These are phyloP conservation scores for Mycena rosella DNA, from an alignment of 768 basidiomycete genomes.

Conservation along the genomic window DNA sequence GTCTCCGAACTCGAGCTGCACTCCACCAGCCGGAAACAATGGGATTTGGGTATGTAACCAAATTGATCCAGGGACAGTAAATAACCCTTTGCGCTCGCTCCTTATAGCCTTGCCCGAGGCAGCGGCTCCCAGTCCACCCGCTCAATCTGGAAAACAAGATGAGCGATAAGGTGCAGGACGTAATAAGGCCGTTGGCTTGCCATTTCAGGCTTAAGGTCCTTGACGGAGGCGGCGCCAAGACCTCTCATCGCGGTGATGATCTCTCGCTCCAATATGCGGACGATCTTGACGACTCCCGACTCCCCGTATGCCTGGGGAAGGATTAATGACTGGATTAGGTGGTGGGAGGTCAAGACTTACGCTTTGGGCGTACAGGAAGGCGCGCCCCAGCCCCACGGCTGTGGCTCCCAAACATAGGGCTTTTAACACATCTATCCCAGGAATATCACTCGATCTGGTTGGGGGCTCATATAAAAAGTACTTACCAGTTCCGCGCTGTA, in stretches of 20 bases:
- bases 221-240: slow-evolving; percentile 74
- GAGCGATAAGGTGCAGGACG: neutral
- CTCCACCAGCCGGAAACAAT: slow-evolving; percentile 5
- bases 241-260: slow-evolving; percentile 83
- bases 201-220: slow-evolving; percentile 81
- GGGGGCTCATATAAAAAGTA: slow-evolving; percentile 12
- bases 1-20: slow-evolving; percentile 52
- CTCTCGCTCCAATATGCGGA: slow-evolving; percentile 81
- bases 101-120: slow-evolving; percentile 30
- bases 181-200: slow-evolving; percentile 52
- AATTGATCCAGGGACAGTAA: neutral
- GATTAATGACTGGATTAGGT: slow-evolving; percentile 4
- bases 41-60: slow-evolving; percentile 3
- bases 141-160: slow-evolving; percentile 60
- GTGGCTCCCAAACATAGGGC: slow-evolving; percentile 91
- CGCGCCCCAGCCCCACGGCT: slow-evolving; percentile 87
- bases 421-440: slow-evolving; percentile 79
- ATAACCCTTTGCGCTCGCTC: neutral
- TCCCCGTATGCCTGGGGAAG: slow-evolving; percentile 76
- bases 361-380: slow-evolving; percentile 89
- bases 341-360: slow-evolving; percentile 52
- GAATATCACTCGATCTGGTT: neutral
- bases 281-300: slow-evolving; percentile 73
- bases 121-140: slow-evolving; percentile 77
- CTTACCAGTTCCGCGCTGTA: slow-evolving; percentile 82